Percentiles rank a stretch among this genome's conserved stretches.
Conservation (phyloP, 306 rosid genomes). For the Inga laurina region DNA sequence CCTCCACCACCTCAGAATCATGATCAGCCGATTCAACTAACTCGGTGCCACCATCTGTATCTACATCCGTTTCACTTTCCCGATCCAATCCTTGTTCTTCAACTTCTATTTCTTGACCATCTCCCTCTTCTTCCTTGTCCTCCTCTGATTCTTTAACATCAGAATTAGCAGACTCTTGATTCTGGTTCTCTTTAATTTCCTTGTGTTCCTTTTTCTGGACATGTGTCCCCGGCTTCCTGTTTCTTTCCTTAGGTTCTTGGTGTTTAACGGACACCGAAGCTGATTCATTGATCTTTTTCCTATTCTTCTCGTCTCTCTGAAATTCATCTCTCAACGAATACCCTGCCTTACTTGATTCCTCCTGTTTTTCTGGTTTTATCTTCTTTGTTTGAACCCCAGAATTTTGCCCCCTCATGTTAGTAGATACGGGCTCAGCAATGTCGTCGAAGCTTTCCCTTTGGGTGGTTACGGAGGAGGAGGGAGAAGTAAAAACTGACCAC, state of each 20-base stretch:
- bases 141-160: constrained; percentile 40
- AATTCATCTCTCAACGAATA: constrained; percentile 34
- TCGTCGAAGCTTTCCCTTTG: constrained; percentile 91
- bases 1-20: constrained; percentile 53
- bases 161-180: constrained; percentile 35
- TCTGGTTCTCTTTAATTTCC: constrained; percentile 37
- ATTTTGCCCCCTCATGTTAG: constrained; percentile 27
- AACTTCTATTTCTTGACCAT: constrained; percentile 49
- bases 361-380: constrained; percentile 33
- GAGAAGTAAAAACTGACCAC: constrained; percentile 78
- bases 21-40: constrained; percentile 53
- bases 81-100: constrained; percentile 45
- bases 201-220: constrained; percentile 44
- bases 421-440: constrained; percentile 63
- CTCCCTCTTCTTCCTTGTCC: constrained; percentile 49
- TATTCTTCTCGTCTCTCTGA: constrained; percentile 33
- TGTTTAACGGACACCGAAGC: constrained; percentile 29
- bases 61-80: constrained; percentile 45
- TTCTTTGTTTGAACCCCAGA: constrained; percentile 29
- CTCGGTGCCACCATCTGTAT: constrained; percentile 39
- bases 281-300: constrained; percentile 45
- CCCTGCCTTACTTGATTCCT: constrained; percentile 18
- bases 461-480: constrained; percentile 57
- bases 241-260: constrained; percentile 44
- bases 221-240: constrained; percentile 37